These are phyloP conservation scores for Xerocomellus chrysenteron DNA, from an alignment of 768 basidiomycete species.

Conservation along the genomic window DNA sequence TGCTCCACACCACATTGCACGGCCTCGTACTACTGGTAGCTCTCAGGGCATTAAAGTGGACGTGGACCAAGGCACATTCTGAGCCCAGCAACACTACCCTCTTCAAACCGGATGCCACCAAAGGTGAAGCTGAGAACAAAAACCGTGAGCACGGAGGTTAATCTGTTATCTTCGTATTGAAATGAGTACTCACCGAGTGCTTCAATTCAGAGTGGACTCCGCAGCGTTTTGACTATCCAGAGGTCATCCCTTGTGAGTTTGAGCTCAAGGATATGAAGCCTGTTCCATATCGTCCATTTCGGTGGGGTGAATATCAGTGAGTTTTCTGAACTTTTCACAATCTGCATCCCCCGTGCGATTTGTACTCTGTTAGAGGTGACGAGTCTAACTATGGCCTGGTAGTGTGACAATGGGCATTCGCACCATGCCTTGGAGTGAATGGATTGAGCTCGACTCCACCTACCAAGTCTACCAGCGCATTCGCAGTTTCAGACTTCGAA, in stretches of 20 bases:
- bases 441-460: conserved; percentile 70
- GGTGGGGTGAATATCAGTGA: conserved; percentile 62
- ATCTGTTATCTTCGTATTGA: background rate
- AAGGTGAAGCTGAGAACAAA: conserved; percentile 17
- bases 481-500: conserved; percentile 51
- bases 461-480: conserved; percentile 56
- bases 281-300: conserved; percentile 64
- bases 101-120: conserved; percentile 1
- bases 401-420: conserved; percentile 73
- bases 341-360: background rate
- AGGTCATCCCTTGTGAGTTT: conserved; percentile 39
- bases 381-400: conserved; percentile 3
- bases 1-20: conserved; percentile 21
- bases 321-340: conserved; percentile 20
- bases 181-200: background rate
- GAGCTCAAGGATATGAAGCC: conserved; percentile 48
- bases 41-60: conserved; percentile 16
- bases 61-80: background rate
- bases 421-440: conserved; percentile 65
- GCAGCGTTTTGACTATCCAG: conserved; percentile 50
- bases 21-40: conserved; percentile 6
- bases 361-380: background rate
- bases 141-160: conserved; percentile 25
- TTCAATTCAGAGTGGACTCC: conserved; percentile 50
- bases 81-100: background rate